Evolutionary conservation across 148 eudicot species (phyloP), one percentile per base, ranked within the genome.

Genomic region (Heliamphora exappendiculata): DNA sequence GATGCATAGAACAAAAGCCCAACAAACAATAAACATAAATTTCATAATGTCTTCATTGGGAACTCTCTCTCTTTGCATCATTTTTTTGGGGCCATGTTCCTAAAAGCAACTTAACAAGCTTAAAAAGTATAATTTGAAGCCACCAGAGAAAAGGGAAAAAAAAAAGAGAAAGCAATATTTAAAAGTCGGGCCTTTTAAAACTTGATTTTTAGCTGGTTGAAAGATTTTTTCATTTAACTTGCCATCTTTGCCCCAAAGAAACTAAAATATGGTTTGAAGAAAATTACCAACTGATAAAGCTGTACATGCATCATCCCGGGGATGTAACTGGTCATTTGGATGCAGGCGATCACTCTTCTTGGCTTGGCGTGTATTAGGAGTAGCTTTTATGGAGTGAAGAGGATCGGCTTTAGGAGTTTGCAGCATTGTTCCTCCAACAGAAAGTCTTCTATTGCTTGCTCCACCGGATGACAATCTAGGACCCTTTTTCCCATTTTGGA

Each of bases 381-480:
- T 92, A 60, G 82, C 89, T 91, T 84, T 88, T 41, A 74, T 49
- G 22, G 95, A 81, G 63, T 83, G 85, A 67, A 80, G 74, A 58
- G 82, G 78, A 77, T 82, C 86, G 53, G 81, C 81, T 76, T 88
- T 85, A 64, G 90, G 93, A 77, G 93, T 88, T 81, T 88, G 93
- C 50, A 69, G 51, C 75, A 69, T 76, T 72, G 88, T 76, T 54
- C 87, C 90, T 70, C 97, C 98, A 42, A 70, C 63, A 76, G 95
- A 87, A 44, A 82, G 81, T 79, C 88, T 85, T 85, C 86, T 86
- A 75, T 77, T 82, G 79, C 75, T 81, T 78, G 88, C 87, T 74
- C 91, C 91, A 70, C 89, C 93, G 11, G 80, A 79, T 69, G 91
- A 89, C 78, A 84, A 47, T 86, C 90, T 86, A 64, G 90, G 81